phyloP scores from a whole-genome alignment of 2,329 filamentous ascomycete genomes.

The Fusarium sp. region DNA sequence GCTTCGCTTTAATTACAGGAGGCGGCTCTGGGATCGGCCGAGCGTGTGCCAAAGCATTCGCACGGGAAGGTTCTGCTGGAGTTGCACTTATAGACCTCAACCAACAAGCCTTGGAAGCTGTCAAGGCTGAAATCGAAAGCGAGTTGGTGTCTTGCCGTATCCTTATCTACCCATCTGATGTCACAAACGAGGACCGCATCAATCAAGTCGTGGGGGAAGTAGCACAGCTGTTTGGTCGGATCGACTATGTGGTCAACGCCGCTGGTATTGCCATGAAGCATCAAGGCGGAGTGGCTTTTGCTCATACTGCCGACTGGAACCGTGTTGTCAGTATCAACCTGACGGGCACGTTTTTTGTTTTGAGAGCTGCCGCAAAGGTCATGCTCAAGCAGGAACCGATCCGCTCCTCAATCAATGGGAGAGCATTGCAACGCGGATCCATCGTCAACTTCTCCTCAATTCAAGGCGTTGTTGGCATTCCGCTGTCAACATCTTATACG shows the following conservation, averaged over 20 bases:
- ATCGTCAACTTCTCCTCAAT: conserved; percentile 40
- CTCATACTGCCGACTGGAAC: conserved; percentile 53
- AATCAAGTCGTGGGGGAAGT: conserved; percentile 42
- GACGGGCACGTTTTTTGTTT: conserved; percentile 55
- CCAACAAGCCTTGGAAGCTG: conserved; percentile 22
- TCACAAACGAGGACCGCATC: conserved; percentile 46
- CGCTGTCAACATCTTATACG: conserved; percentile 34
- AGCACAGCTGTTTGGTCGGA: conserved; percentile 48
- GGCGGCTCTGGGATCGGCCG: conserved; percentile 49
- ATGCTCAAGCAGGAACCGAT: conserved; percentile 59
- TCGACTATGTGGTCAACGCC: conserved; percentile 56
- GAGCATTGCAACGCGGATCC: conserved; percentile 26
- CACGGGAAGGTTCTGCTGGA: conserved; percentile 44
- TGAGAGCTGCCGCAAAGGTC: conserved; percentile 53
- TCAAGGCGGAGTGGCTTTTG: conserved; percentile 51
- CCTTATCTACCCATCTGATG: conserved; percentile 36
- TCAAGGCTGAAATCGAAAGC: conserved; percentile 39
- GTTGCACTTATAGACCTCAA: conserved; percentile 46
- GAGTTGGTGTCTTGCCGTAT: conserved; percentile 7
- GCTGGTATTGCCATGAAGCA: conserved; percentile 55
- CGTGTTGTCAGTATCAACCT: conserved; percentile 57
- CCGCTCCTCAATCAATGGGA: conserved; percentile 48
- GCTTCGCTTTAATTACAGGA: conserved; percentile 48
- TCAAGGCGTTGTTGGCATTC: conserved; percentile 30
- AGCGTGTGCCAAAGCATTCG: conserved; percentile 47